Conservation (phyloP, 768 basidiomycete species). For the Leccinellum albellum region DNA sequence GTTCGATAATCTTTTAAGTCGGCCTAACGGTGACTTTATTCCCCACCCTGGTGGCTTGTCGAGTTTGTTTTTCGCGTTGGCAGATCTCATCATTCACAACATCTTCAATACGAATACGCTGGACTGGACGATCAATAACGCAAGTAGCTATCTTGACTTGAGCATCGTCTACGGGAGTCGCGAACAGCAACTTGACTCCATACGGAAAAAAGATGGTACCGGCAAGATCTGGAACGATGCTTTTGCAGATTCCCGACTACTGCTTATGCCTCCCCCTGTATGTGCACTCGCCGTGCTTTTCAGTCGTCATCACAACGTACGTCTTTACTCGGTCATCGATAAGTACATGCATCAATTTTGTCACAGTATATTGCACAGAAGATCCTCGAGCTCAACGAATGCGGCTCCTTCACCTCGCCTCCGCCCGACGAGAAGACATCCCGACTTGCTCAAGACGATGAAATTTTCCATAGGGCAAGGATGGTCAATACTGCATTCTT, state of each 20-base stretch:
- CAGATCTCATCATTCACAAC: slow-evolving; percentile 69
- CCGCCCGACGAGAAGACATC: slow-evolving; percentile 15
- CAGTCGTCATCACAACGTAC: slow-evolving; percentile 69
- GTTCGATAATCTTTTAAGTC: slow-evolving; percentile 65
- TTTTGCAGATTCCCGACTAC: slow-evolving; percentile 62
- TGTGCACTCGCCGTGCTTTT: slow-evolving; percentile 68
- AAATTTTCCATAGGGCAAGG: slow-evolving; percentile 71
- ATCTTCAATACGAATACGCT: slow-evolving; percentile 56
- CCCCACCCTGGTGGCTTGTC: slow-evolving; percentile 69
- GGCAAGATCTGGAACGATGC: slow-evolving; percentile 66
- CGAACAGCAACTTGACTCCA: slow-evolving; percentile 40
- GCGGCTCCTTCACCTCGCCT: slow-evolving; percentile 38
- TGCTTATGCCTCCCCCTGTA: slow-evolving; percentile 69
- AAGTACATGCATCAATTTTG: slow-evolving; percentile 5
- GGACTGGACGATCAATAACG: slow-evolving; percentile 54
- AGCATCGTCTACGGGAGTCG: slow-evolving; percentile 70
- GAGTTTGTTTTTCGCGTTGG: slow-evolving; percentile 75
- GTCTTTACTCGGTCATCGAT: slow-evolving; percentile 17
- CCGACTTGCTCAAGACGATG: slow-evolving; percentile 58
- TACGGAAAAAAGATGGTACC: slow-evolving; percentile 62
- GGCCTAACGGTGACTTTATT: slow-evolving; percentile 33
- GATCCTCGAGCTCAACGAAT: slow-evolving; percentile 67
- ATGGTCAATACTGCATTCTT: slow-evolving; percentile 72
- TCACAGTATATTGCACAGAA: slow-evolving; percentile 65
- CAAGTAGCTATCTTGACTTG: slow-evolving; percentile 74